Conservation (phyloP, 139 green algal genomes). For the Chlorella sorokiniana region DNA sequence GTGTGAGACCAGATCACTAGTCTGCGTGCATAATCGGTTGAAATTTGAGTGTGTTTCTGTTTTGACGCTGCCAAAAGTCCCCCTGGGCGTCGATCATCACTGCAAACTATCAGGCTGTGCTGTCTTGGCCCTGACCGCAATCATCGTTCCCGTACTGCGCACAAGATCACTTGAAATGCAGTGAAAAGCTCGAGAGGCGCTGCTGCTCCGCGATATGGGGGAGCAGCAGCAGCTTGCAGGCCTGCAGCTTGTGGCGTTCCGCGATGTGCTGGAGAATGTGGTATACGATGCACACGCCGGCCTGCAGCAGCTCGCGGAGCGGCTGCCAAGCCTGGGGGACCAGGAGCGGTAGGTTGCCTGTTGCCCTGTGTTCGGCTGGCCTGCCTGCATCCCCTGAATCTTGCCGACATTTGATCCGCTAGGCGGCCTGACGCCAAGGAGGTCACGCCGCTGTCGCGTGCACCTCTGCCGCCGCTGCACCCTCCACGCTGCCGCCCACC, state of each 20-base stretch:
- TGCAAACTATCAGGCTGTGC: no score
- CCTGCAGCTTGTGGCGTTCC: conserved; percentile 28
- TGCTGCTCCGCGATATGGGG: not conserved
- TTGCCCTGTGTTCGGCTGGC: not conserved
- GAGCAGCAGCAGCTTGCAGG: not conserved
- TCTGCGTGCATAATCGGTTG: no score
- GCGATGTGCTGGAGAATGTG: conserved; percentile 21
- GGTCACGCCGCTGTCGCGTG: no score
- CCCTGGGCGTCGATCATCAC: no score
- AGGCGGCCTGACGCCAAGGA: no score
- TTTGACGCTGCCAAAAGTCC: no score
- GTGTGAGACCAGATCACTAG: no score
- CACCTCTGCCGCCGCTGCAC: not conserved
- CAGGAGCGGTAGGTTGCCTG: conserved; percentile 13
- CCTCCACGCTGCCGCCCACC: not conserved
- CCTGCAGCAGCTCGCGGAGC: conserved; percentile 5
- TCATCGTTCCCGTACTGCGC: no score
- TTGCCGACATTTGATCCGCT: no score
- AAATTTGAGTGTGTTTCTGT: no score
- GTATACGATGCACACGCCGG: conserved; percentile 6
- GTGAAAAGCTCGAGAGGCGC: not conserved
- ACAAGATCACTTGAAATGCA: not conserved
- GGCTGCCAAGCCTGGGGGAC: conserved; percentile 15
- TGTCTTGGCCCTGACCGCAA: no score
- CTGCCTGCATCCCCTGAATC: no score